Conservation (phyloP, 768 basidiomycete genomes). For the Pisolithus orientalis region DNA sequence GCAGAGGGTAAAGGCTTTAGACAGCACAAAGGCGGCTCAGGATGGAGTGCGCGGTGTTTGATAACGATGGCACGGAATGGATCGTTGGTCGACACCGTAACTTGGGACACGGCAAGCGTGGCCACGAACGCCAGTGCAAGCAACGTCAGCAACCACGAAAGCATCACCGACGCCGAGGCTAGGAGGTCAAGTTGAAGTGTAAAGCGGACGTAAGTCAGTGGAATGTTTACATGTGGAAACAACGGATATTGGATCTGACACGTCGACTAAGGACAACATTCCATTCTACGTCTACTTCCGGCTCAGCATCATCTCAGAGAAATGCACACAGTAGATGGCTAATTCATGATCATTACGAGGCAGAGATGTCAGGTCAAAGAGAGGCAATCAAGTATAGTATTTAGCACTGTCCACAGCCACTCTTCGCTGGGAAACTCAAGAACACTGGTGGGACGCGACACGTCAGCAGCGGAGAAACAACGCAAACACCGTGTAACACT, state of each 20-base stretch:
- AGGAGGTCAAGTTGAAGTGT: background rate
- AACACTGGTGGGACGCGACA: conserved; percentile 12
- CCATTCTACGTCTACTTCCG: no score
- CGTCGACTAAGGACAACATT: no score
- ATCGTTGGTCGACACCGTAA: conserved; percentile 42
- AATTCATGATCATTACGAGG: background rate
- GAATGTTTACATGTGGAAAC: background rate
- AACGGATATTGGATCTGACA: no score
- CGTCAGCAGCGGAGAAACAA: background rate
- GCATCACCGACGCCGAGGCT: conserved; percentile 1
- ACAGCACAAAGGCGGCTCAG: conserved; percentile 62
- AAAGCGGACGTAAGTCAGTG: background rate
- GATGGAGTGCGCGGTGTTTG: conserved; percentile 35
- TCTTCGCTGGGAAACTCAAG: conserved; percentile 8
- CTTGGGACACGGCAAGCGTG: conserved; percentile 23
- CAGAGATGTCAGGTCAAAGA: background rate
- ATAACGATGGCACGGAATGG: conserved; percentile 53
- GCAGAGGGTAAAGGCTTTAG: conserved; percentile 41
- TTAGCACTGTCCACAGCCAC: conserved; percentile 5
- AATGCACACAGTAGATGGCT: background rate
- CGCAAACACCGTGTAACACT: background rate
- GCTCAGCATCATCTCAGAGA: no score
- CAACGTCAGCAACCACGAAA: conserved; percentile 3
- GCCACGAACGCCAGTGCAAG: conserved; percentile 17
- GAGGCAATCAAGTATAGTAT: background rate